phyloP scores from a whole-genome alignment of 2,329 filamentous ascomycete species.

The Thyridium curvatum region DNA sequence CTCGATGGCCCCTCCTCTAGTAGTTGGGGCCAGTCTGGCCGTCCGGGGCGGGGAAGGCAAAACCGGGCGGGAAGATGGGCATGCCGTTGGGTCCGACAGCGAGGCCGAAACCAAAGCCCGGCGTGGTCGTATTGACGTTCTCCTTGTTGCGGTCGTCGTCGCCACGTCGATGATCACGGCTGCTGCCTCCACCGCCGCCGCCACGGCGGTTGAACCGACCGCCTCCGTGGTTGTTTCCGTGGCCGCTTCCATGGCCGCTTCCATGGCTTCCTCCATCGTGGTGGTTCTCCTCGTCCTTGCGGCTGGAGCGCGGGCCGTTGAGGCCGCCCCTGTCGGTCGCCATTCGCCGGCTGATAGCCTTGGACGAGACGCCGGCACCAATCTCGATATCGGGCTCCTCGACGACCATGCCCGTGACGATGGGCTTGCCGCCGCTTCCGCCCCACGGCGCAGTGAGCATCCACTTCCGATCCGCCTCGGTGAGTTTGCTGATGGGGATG shows the following conservation, averaged over 20 bases:
- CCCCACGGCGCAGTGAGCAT: conserved; percentile 90
- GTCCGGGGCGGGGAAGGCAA: conserved; percentile 22
- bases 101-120: conserved; percentile 36
- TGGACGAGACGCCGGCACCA: conserved; percentile 92
- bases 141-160: conserved; percentile 19
- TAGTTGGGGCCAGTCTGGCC: neutral
- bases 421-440: conserved; percentile 76
- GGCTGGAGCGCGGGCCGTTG: conserved; percentile 59
- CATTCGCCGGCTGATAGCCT: conserved; percentile 68
- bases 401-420: conserved; percentile 79
- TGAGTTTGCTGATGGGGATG: conserved; percentile 87
- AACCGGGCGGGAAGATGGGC: conserved; percentile 41
- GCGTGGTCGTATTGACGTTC: conserved; percentile 15
- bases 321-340: conserved; percentile 61
- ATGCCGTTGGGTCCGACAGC: conserved; percentile 40
- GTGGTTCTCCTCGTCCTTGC: conserved; percentile 25
- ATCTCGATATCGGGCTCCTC: conserved; percentile 99
- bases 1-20: no score
- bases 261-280: conserved; percentile 15
- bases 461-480: conserved; percentile 96
- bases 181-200: conserved; percentile 9
- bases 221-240: conserved; percentile 3
- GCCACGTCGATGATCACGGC: conserved; percentile 13
- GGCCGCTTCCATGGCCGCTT: neutral
- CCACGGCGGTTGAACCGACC: conserved; percentile 10